Evolutionary conservation across 116 monocot genomes (phyloP).

Genomic region (Papilionanthe hybrid): DNA sequence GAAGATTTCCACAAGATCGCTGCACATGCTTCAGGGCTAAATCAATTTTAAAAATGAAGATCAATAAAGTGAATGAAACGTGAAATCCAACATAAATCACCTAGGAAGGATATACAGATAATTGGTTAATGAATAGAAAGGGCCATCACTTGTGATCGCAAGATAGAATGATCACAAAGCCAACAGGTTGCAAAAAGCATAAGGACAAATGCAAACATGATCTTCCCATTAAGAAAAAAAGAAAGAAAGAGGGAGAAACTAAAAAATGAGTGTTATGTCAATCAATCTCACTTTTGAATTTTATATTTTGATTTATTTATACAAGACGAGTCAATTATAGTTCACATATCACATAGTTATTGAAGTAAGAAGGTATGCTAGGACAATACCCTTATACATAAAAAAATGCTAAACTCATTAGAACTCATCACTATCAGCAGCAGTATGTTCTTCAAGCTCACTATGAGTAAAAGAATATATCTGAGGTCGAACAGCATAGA

Average conservation of each 20-base stretch:
- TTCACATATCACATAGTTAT: too few relatives aligned
- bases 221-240: background rate
- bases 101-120: background rate
- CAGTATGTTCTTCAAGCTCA: too few relatives aligned
- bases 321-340: too few relatives aligned
- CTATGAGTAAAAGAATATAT: too few relatives aligned
- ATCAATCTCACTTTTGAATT: too few relatives aligned
- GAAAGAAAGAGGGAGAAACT: background rate
- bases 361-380: too few relatives aligned
- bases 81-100: background rate
- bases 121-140: background rate
- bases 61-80: background rate
- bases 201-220: background rate
- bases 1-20: constrained; percentile 84
- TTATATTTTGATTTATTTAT: too few relatives aligned
- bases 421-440: too few relatives aligned
- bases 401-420: too few relatives aligned
- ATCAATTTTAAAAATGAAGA: background rate
- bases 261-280: too few relatives aligned
- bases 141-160: background rate
- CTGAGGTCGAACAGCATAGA: too few relatives aligned
- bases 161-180: background rate
- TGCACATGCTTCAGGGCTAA: constrained; percentile 93
- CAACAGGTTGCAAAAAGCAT: background rate
- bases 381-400: too few relatives aligned